Conservation (phyloP, 441 rosid species). For the Adansonia grandidieri region DNA sequence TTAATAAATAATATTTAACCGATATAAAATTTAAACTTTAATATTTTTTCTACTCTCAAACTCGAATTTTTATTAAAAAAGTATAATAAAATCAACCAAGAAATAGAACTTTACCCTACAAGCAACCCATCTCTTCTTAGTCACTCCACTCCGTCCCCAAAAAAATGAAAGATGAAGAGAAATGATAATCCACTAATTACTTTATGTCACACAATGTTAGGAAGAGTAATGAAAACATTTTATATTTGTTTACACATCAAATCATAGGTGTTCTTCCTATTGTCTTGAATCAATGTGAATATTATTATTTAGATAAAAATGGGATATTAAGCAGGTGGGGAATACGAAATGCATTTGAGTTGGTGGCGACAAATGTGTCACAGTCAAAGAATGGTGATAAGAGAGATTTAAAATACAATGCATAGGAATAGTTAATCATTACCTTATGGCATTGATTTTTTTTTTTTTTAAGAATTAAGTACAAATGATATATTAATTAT, state of each 20-base stretch:
- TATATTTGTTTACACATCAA: not conserved
- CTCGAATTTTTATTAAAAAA: too few species aligned
- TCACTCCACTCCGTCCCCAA: not conserved
- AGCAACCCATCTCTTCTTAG: too few species aligned
- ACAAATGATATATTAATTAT: too few species aligned
- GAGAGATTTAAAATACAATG: not conserved
- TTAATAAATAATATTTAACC: too few species aligned
- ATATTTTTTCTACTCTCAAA: too few species aligned
- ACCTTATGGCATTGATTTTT: too few species aligned
- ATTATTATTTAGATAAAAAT: not conserved
- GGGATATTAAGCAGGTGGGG: slow-evolving; percentile 5
- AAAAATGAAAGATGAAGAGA: slow-evolving; percentile 14
- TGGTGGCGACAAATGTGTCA: slow-evolving; percentile 4
- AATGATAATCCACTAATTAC: slow-evolving; percentile 18
- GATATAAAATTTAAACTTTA: too few species aligned
- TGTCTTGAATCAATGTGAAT: not conserved
- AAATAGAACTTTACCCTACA: slow-evolving; percentile 3
- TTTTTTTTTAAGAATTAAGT: too few species aligned
- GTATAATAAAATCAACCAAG: too few species aligned
- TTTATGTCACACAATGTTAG: slow-evolving; percentile 28
- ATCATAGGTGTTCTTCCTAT: not conserved
- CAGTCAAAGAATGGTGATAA: slow-evolving; percentile 9
- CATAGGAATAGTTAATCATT: too few species aligned
- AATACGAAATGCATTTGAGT: not conserved
- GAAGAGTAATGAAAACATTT: slow-evolving; percentile 12